These are phyloP conservation scores for Volvox carteri DNA, from an alignment of 163 green algal species.

Conservation along the genomic window DNA sequence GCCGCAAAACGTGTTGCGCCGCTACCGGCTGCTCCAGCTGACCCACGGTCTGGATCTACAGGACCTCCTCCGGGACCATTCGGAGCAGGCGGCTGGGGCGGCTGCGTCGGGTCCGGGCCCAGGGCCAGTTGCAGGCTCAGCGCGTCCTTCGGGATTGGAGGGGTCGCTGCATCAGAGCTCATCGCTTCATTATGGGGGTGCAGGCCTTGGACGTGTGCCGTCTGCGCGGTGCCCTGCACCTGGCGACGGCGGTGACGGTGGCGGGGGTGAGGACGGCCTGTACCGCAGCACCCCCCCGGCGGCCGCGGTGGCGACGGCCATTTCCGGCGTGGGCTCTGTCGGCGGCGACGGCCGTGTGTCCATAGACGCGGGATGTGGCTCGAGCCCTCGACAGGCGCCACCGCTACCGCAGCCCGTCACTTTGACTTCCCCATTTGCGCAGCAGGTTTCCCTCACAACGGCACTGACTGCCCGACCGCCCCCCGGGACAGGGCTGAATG, in stretches of 20 bases:
- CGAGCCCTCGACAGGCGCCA: neutral
- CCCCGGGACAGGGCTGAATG: neutral
- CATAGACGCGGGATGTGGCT: neutral
- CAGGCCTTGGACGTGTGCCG: too few relatives aligned
- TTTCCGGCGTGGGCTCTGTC: neutral
- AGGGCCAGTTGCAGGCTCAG: neutral
- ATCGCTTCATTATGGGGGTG: neutral
- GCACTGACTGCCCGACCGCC: neutral
- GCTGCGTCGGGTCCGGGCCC: too few relatives aligned
- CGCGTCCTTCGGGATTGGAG: neutral
- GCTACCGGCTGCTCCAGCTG: slow-evolving; percentile 50
- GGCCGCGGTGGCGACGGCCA: neutral
- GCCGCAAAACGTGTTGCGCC: slow-evolving; percentile 39
- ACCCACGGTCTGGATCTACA: slow-evolving; percentile 50
- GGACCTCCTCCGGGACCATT: slow-evolving; percentile 42
- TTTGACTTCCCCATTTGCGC: neutral
- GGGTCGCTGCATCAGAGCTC: neutral
- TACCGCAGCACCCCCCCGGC: neutral
- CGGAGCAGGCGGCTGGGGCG: slow-evolving; percentile 1
- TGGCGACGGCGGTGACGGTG: too few relatives aligned
- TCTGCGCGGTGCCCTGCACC: neutral
- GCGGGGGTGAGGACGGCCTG: neutral
- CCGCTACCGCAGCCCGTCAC: neutral
- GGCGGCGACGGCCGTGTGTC: neutral
- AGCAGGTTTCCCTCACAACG: too few relatives aligned